Base-by-base conservation (phyloP, 305 asterid genomes). In the Euphrasia arctica region DNA sequence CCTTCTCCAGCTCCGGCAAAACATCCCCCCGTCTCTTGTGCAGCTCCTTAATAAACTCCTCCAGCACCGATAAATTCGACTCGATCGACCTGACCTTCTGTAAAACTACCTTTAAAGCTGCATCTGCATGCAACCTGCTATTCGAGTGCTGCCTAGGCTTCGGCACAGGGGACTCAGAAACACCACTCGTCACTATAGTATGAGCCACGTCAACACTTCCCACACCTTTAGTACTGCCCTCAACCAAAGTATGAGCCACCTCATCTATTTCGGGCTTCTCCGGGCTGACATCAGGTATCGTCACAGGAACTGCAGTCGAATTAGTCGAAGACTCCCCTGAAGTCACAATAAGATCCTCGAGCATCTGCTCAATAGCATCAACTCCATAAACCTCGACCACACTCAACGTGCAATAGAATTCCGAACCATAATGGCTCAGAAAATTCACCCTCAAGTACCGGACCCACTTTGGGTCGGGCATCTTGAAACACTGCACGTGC, bases 331-430 rank as follows among this genome's bases (percentile, higher is more conserved):
- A 51, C 49, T 75, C 95, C 56, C 63, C 81, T 4, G 96, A 76
- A 57, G 86, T 80, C 47, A 82, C 89, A 32, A 90, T 88, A 68
- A 94, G 87, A 83, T 90, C 99, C 79, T 88, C 97, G 9, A 94
- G 99, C 99, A 94, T 94, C 51, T 87, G 89, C 67, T 88, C 99
- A n/a, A 94, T 76, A 31, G 96, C 99, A 79, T 94, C 99, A 64
- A 90, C 90, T 45, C 99, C 99, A 75, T 74, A 88, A 22, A 94
- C 99, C 85, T 94, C 99, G 49, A 94, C 82, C 34, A 82, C 84
- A 75, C 96, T 94, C 49, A 90, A 54, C 0, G 92, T 91, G 67
- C 99, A 90, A 79, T 94, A 94, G 77, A 94, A 94, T 29, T 94
- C 99, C 0, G 95, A 85, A n/a, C 99, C 99, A 48, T 94, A 90